Base-by-base conservation (phyloP, 371 early-diverging fungal genomes). In the Rhizopus delemar region DNA sequence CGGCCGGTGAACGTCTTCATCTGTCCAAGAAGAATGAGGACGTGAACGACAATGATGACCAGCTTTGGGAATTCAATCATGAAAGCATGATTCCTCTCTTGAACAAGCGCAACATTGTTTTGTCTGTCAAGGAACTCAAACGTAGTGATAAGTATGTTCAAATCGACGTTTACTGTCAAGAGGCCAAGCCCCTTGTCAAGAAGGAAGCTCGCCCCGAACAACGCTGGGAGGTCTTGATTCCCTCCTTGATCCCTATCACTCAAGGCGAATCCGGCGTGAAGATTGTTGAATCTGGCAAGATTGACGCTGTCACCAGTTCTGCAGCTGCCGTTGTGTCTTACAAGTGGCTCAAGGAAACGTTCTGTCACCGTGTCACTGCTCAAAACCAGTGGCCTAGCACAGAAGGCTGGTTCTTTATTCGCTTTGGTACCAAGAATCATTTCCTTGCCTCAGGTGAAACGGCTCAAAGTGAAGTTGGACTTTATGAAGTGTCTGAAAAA, bases 211-310 rank as follows among this genome's bases (percentile, higher is more conserved):
- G 70, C 2, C 60, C 60, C 34, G 75, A 77, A 50, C 73, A 73
- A 48, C 73, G 66, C n/a, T 78, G 78, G 78, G 72, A 70, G 32
- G 59, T 78, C 33, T 49, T 78, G 39, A 48, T 78, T 1, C 78
- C 78, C 41, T 56, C 68, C n/a, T 60, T 77, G 16, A 74, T 77
- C 39, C 73, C 74, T 56, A 57, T 53, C 22, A 56, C 57, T 8
- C 59, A 67, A 53, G 62, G 53, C 35, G 69, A 69, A 51, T 61
- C 62, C 29, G 69, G 70, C 57, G 65, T 65, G 45, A 73, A 71
- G 57, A 60, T 73, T 39, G 46, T 78, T 16, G 68, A 68, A 32
- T 68, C 72, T 16, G 70, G 75, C 34, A 72, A 77, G 63, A 51
- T 68, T 41, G 54, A 62, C 46, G 54, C 61, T 36, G 60, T 62